These are phyloP conservation scores for Aspergillus sp. DNA, from an alignment of 2,329 filamentous ascomycete species.

Conservation along the genomic window DNA sequence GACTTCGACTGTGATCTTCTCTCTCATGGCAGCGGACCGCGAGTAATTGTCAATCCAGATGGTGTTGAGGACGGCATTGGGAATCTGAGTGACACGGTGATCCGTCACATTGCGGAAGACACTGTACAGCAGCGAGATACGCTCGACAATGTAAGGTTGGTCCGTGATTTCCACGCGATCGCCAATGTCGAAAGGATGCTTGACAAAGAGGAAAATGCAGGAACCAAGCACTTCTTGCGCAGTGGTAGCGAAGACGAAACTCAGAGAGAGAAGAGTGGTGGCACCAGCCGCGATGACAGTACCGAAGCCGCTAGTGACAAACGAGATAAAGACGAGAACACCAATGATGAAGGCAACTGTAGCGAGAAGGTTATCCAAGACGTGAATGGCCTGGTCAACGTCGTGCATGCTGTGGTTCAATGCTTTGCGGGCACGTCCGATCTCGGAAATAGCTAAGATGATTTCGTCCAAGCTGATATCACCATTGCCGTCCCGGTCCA, in stretches of 20 bases:
- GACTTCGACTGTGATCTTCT: conserved; percentile 77
- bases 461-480: conserved; percentile 96
- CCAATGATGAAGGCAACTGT: conserved; percentile 80
- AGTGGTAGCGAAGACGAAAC: conserved; percentile 92
- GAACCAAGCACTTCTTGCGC: conserved; percentile 96
- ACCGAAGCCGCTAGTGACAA: conserved; percentile 84
- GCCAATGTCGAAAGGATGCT: conserved; percentile 95
- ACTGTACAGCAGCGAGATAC: conserved; percentile 91
- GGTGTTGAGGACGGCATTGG: conserved; percentile 89
- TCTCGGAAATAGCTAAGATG: conserved; percentile 82
- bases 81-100: conserved; percentile 79
- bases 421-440: conserved; percentile 83
- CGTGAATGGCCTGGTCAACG: conserved; percentile 89
- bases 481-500: conserved; percentile 88
- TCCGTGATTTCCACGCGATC: conserved; percentile 82
- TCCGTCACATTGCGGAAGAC: conserved; percentile 84
- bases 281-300: conserved; percentile 87
- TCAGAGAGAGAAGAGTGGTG: conserved; percentile 90
- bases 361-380: conserved; percentile 83
- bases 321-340: conserved; percentile 86
- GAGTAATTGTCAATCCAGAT: conserved; percentile 96
- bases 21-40: conserved; percentile 89
- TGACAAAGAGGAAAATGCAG: conserved; percentile 98
- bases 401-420: conserved; percentile 95
- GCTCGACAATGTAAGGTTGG: conserved; percentile 79